These are phyloP conservation scores for Lineolata rhizophorae DNA, from an alignment of 495 filamentous ascomycete species.

Conservation along the genomic window DNA sequence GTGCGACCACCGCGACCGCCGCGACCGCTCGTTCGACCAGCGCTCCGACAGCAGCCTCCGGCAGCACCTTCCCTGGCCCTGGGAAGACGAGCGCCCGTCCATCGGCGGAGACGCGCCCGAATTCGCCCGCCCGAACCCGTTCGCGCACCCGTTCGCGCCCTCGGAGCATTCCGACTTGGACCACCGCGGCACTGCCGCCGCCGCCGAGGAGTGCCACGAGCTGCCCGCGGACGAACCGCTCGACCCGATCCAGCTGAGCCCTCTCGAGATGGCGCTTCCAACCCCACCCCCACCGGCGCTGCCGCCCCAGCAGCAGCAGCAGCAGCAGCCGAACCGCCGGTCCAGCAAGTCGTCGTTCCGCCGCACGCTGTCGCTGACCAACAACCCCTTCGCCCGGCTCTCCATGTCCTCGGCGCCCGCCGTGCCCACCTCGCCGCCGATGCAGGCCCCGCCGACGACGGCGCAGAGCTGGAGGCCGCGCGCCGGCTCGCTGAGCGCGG, in stretches of 20 bases:
- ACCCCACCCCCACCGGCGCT: too few species aligned
- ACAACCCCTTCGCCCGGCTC: slow-evolving; percentile 27
- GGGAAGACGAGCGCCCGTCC: background rate
- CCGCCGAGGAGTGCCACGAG: too few species aligned
- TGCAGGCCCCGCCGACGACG: slow-evolving; percentile 4
- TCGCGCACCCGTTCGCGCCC: background rate
- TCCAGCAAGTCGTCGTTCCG: slow-evolving; percentile 22
- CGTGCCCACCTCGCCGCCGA: slow-evolving; percentile 20
- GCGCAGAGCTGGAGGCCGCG: slow-evolving; percentile 6
- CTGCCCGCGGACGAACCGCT: slow-evolving; percentile 11
- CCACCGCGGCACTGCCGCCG: background rate
- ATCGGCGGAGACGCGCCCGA: background rate
- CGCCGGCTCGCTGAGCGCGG: slow-evolving; percentile 13
- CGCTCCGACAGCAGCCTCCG: slow-evolving; percentile 14
- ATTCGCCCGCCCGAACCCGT: background rate
- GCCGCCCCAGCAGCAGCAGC: slow-evolving; percentile 14
- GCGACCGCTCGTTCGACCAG: slow-evolving; percentile 42
- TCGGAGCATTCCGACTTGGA: background rate
- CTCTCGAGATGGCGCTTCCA: slow-evolving; percentile 8
- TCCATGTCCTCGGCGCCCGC: slow-evolving; percentile 18
- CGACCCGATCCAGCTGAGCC: slow-evolving; percentile 1
- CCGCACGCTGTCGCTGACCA: slow-evolving; percentile 23
- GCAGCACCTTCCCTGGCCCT: background rate
- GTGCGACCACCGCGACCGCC: slow-evolving; percentile 41
- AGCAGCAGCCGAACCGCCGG: slow-evolving; percentile 5